Base-by-base conservation (phyloP, 495 filamentous ascomycete genomes). In the Podospora anserina region DNA sequence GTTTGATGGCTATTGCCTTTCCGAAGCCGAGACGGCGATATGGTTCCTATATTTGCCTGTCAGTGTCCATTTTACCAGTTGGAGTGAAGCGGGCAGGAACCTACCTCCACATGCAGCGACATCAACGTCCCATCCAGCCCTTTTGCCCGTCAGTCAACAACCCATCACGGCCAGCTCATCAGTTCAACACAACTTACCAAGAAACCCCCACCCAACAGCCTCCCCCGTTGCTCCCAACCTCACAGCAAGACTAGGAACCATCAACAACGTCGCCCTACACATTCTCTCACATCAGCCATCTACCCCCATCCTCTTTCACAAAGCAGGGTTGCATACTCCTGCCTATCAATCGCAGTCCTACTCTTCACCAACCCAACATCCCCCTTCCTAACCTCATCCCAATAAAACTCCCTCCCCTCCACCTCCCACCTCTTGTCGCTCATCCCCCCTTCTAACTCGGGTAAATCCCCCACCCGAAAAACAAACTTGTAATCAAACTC, bases 1-100 rank as follows among this genome's bases (percentile, higher is more conserved):
- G 65, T 68, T 74, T 80, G 28, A 73, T 72, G 5, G 75, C 76
- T 7, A 84, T 70, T 2, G 79, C 79, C 69, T 83, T 84, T 0
- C 81, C 82, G 11, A 85, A 68, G 0, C 83, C 83, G 39, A 69
- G 75, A 4, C 79, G 77, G 0, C 83, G 79, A 64, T 79, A 85
- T 15, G 68, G 56, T 19, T 81, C 77, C 73, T 84, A 66, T 34
- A 58, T 60, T 39, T 3, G 3, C n/a, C n/a, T 68, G 9, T 5
- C 23, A 23, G 23, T 23, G 23, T 23, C 23, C 23, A 23, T 11
- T n/a, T 19, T n/a, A 28, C 6, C 39, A 7, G 30, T 7, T 32
- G 30, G 4, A 32, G 30, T 32, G 30, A 32, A 32, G 30, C 4
- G 4, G 30, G 30, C 30, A 4, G 7, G 30, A 32, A 32, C 75